Base-by-base conservation (phyloP, 768 basidiomycete genomes). In the Postia placenta region DNA sequence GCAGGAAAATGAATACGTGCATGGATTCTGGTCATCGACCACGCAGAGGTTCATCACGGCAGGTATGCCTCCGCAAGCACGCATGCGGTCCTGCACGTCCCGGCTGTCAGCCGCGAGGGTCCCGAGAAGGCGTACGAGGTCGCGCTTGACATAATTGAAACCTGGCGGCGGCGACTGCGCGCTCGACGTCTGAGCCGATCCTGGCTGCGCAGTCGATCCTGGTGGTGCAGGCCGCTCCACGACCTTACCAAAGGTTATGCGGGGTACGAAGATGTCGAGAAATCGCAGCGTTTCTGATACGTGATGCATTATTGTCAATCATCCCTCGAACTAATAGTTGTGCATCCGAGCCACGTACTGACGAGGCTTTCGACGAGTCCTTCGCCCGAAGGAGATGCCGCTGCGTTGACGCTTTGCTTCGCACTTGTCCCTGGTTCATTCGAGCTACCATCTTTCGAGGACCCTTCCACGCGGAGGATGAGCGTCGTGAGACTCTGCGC, bases 1-100 rank as follows among this genome's bases (percentile, higher is more conserved):
- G n/a, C n/a, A n/a, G n/a, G n/a, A n/a, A n/a, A n/a, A n/a, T n/a
- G n/a, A n/a, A 22, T 28, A 80, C 92, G 67, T 64, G 95, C 93
- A 93, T 33, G 93, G 93, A 66, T 94, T 96, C 49, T 85, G 70
- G 58, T 93, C 92, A 63, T 97, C 93, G 23, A 92, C 72, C 15
- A 90, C 88, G 64, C 92, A 94, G 67, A 93, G 73, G 60, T 86
- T 87, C 79, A 96, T 82, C 15, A 95, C 75, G 40, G 91, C 77
- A 45, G 83, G 75, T 51, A 96, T 80, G 40, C 92, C 92, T 20
- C 79, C 85, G 54, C 75, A 80, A 28, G 65, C 65, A 42, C 92
- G 76, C 35, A 84, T 74, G 7, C 81, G 76, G 64, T 95, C 87
- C 61, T 94, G 92, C 36, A 84, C 80, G 25, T 66, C 71, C 60